phyloP scores from a whole-genome alignment of 768 basidiomycete species.

The Lactarius hatsudake region DNA sequence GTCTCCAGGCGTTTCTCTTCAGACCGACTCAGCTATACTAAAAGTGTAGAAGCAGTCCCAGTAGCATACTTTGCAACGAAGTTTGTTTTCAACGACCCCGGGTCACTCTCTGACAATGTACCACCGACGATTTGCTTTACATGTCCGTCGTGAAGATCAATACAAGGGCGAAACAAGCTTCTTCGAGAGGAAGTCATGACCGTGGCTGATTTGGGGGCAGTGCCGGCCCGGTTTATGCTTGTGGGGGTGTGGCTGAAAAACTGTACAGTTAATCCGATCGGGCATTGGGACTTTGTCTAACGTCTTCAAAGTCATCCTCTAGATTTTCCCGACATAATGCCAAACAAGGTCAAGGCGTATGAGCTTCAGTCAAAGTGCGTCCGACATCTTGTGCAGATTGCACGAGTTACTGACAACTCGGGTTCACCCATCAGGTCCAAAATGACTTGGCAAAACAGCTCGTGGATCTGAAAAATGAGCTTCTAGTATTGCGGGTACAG shows the following conservation, averaged over 20 bases:
- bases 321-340: constrained; percentile 52
- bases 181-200: constrained; percentile 26
- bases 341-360: constrained; percentile 93
- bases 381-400: not conserved
- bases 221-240: not conserved
- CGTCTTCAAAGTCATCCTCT: constrained; percentile 38
- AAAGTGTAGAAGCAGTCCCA: not conserved
- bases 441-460: constrained; percentile 96
- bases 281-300: constrained; percentile 36
- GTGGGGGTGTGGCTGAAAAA: constrained; percentile 44
- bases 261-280: constrained; percentile 38
- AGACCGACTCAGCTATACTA: constrained; percentile 23
- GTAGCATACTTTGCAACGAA: constrained; percentile 78
- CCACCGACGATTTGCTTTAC: constrained; percentile 99
- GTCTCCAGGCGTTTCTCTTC: constrained; percentile 71
- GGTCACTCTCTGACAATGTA: constrained; percentile 70
- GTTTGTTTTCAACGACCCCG: constrained; percentile 72
- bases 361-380: constrained; percentile 93
- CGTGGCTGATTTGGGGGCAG: too few relatives aligned
- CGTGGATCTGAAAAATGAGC: constrained; percentile 91
- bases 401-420: not conserved
- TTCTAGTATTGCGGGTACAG: constrained; percentile 90
- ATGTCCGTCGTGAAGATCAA: constrained; percentile 92
- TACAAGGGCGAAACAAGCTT: constrained; percentile 84
- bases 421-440: constrained; percentile 63